Evolutionary conservation across 305 asterid species (phyloP).

Genomic region (Fraxinus paxiana): DNA sequence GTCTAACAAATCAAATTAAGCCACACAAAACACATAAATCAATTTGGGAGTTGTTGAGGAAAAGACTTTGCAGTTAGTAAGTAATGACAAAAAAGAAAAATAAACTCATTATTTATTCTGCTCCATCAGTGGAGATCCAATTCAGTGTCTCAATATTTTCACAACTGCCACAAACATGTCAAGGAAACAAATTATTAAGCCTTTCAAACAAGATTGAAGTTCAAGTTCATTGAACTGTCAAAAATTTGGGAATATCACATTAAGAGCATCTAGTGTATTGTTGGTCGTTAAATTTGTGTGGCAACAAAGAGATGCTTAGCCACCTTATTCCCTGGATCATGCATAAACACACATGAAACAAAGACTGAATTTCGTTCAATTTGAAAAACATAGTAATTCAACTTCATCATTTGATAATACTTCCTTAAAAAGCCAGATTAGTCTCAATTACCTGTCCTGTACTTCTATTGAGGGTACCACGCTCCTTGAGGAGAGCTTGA

Average conservation of each 20-base stretch:
- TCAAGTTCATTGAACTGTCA: not conserved
- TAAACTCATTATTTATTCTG: not conserved
- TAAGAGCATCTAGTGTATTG: not conserved
- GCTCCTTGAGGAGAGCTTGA: slow-evolving; percentile 83
- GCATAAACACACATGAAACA: not conserved
- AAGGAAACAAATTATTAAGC: not conserved
- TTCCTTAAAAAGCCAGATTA: slow-evolving; percentile 5
- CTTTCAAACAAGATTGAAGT: not conserved
- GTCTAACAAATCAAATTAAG: not conserved
- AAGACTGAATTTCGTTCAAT: not conserved
- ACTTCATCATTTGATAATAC: not conserved
- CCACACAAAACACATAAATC: not conserved
- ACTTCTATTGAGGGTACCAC: slow-evolving; percentile 67
- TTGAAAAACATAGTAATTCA: not conserved
- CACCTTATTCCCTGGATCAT: slow-evolving; percentile 10
- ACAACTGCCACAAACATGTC: slow-evolving; percentile 1
- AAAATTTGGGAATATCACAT: not conserved
- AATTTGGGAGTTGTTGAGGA: not conserved
- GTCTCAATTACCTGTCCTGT: slow-evolving; percentile 65
- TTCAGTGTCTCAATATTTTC: not conserved
- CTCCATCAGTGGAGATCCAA: not conserved
- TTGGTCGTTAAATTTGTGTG: slow-evolving; percentile 10
- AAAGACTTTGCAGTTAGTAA: not conserved
- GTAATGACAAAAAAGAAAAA: not conserved
- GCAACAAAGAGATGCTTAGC: slow-evolving; percentile 4